Conservation (phyloP, 129 eudicot genomes). For the Apium graveolens region DNA sequence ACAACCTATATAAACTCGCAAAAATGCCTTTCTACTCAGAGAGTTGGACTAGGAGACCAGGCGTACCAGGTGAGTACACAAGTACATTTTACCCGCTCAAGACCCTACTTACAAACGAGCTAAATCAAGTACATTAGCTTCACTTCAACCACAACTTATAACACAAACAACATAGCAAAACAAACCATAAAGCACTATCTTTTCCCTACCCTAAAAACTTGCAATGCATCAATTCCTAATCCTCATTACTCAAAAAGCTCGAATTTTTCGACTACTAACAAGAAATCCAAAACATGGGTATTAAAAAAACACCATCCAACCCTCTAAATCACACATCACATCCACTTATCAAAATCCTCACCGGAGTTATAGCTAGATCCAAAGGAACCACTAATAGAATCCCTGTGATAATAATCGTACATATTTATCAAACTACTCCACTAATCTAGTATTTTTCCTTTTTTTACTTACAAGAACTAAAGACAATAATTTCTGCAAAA, state of each 20-base stretch:
- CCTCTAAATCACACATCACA: background rate
- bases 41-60: background rate
- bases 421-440: background rate
- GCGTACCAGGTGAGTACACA: background rate
- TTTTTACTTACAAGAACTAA: background rate
- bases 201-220: background rate
- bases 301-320: background rate
- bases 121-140: background rate
- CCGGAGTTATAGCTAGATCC: constrained; percentile 91
- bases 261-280: background rate
- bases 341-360: constrained; percentile 41
- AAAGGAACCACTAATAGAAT: constrained; percentile 80
- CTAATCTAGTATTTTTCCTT: background rate
- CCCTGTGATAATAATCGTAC: constrained; percentile 35
- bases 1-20: background rate
- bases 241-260: background rate
- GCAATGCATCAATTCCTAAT: background rate
- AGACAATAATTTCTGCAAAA: background rate
- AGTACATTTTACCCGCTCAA: background rate
- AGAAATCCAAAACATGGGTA: background rate
- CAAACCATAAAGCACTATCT: background rate
- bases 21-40: background rate
- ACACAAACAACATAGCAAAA: background rate
- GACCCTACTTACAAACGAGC: background rate
- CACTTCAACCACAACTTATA: background rate